Conservation (phyloP, 805 yeast genomes). For the Saturnispora diversa region DNA sequence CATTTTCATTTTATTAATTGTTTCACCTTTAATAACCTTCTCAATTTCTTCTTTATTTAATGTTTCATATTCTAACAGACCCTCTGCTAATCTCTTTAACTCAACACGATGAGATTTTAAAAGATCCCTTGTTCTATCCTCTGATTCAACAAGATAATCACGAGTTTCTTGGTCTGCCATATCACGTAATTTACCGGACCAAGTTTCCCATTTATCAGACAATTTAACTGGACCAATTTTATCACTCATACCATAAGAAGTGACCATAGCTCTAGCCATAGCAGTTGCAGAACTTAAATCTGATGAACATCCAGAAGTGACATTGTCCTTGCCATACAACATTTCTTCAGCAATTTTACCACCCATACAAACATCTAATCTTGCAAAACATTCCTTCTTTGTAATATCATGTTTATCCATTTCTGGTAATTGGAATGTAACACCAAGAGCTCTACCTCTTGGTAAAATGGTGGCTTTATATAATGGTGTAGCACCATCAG, state of each 20-base stretch:
- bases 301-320: conserved; percentile 91
- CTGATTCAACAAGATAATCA: conserved; percentile 62
- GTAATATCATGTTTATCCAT: conserved; percentile 96
- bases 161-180: conserved; percentile 91
- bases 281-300: conserved; percentile 85
- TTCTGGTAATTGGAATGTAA: conserved; percentile 95
- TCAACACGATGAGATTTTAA: conserved; percentile 57
- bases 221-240: conserved; percentile 86
- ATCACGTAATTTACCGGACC: conserved; percentile 86
- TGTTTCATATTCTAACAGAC: conserved; percentile 91
- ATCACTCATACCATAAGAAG: conserved; percentile 93
- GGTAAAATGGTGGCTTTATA: conserved; percentile 97
- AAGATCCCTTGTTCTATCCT: conserved; percentile 66
- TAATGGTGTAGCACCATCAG: conserved; percentile 88
- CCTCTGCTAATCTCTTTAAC: conserved; percentile 82
- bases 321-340: conserved; percentile 83
- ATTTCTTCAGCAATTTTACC: conserved; percentile 96
- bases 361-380: conserved; percentile 97
- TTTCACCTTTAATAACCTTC: conserved; percentile 73
- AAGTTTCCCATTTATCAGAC: conserved; percentile 86
- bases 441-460: conserved; percentile 92
- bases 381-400: conserved; percentile 78
- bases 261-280: conserved; percentile 95
- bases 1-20: conserved; percentile 57
- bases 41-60: conserved; percentile 87